phyloP scores from a whole-genome alignment of 768 basidiomycete genomes.

The Clathrus columnatus region DNA sequence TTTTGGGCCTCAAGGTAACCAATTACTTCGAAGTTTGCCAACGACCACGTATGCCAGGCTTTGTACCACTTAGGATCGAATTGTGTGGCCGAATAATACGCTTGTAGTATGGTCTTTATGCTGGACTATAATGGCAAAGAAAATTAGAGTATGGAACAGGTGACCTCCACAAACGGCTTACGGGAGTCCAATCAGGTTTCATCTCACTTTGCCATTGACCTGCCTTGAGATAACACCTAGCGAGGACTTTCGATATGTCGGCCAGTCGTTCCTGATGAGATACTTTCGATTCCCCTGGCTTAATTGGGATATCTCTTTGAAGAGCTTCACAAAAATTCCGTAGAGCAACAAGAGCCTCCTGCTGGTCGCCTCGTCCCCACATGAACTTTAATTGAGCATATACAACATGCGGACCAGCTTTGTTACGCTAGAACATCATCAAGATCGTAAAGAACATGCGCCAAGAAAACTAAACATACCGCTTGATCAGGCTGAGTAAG shows the following conservation, averaged over 20 bases:
- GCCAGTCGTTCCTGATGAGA: constrained; percentile 29
- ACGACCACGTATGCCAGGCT: constrained; percentile 98
- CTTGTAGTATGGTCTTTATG: constrained; percentile 71
- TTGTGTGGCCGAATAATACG: constrained; percentile 80
- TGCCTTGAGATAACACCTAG: constrained; percentile 92
- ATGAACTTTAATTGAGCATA: constrained; percentile 94
- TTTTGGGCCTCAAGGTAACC: constrained; percentile 63
- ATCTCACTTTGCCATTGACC: constrained; percentile 89
- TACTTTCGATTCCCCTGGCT: constrained; percentile 31
- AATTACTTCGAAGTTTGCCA: constrained; percentile 93
- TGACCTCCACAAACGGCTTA: constrained; percentile 29
- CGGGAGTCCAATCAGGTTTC: constrained; percentile 70
- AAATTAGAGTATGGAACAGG: neutral
- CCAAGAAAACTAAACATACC: constrained; percentile 1
- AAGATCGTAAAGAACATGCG: neutral
- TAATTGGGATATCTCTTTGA: constrained; percentile 61
- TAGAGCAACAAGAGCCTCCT: constrained; percentile 75
- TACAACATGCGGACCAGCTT: constrained; percentile 91
- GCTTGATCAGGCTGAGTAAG: constrained; percentile 10
- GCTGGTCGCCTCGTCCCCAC: constrained; percentile 79
- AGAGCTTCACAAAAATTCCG: constrained; percentile 75
- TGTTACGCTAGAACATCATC: constrained; percentile 19
- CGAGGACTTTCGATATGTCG: constrained; percentile 79
- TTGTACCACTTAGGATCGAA: constrained; percentile 98
- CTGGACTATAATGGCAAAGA: constrained; percentile 45